These are phyloP conservation scores for Trichosporon sp. DNA, from an alignment of 1,284 basidiomycete genomes.

Conservation along the genomic window DNA sequence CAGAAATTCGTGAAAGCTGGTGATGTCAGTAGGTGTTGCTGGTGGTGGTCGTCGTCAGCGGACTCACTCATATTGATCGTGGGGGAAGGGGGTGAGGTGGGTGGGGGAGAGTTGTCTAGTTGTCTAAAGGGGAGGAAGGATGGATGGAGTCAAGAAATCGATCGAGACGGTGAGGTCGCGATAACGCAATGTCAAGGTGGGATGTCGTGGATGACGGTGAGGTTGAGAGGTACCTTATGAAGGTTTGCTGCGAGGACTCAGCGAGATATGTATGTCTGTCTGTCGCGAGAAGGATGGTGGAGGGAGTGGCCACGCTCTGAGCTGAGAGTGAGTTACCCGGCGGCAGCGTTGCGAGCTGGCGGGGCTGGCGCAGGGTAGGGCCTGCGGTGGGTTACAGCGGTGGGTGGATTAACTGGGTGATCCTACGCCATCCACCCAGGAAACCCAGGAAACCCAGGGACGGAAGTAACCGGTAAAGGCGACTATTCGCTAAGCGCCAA, in stretches of 20 bases:
- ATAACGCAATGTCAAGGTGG: not conserved
- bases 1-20: slow-evolving; percentile 11
- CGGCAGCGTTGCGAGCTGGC: not conserved
- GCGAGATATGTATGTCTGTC: not conserved
- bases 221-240: not conserved
- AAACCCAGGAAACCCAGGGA: too few species aligned
- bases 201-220: not conserved
- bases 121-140: not conserved
- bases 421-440: too few species aligned
- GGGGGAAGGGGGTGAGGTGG: not conserved
- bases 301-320: not conserved
- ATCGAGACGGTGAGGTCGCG: not conserved
- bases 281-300: not conserved
- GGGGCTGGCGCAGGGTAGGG: too few species aligned
- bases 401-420: too few species aligned
- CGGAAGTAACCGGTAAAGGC: slow-evolving; percentile 1
- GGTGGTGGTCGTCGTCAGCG: slow-evolving; percentile 4
- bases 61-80: not conserved
- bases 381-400: too few species aligned
- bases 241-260: not conserved
- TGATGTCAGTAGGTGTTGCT: slow-evolving; percentile 1
- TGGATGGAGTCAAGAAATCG: not conserved
- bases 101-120: not conserved
- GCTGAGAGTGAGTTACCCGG: not conserved
- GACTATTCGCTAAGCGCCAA: slow-evolving; percentile 2